Conservation (phyloP, 495 filamentous ascomycete species). For the Tuber magnatum region DNA sequence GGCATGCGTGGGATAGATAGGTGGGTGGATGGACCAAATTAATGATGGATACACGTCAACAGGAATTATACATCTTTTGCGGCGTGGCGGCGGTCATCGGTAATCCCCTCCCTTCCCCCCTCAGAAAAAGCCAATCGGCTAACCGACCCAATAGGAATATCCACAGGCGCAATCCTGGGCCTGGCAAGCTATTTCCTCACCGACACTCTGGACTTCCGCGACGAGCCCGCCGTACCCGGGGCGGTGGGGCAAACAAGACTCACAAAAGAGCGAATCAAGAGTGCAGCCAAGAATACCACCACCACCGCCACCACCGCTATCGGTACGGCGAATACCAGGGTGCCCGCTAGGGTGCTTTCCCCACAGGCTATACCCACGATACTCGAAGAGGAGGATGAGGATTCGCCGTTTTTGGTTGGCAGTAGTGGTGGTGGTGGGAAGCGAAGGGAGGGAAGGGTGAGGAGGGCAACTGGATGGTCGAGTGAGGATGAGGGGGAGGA, state of each 20-base stretch:
- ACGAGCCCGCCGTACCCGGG: conserved; percentile 1
- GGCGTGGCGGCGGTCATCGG: conserved; percentile 30
- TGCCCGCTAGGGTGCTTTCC: conserved; percentile 3
- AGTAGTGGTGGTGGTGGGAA: neutral
- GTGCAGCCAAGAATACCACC: neutral
- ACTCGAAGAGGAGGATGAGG: conserved; percentile 33
- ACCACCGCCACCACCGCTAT: conserved; percentile 8
- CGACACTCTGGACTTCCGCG: conserved; percentile 9
- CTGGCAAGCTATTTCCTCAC: conserved; percentile 17
- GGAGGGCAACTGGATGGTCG: neutral
- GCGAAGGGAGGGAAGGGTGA: conserved; percentile 6
- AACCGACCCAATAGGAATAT: conserved; percentile 9
- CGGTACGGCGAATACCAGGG: conserved; percentile 5
- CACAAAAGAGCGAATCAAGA: neutral
- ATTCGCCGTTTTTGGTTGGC: conserved; percentile 19
- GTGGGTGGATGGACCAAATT: neutral
- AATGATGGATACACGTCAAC: conserved; percentile 3
- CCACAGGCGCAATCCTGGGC: conserved; percentile 21
- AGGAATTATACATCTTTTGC: conserved; percentile 30
- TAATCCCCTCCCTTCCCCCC: neutral
- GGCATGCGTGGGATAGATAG: neutral
- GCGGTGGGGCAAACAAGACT: neutral
- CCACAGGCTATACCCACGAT: conserved; percentile 27
- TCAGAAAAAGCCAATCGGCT: neutral
- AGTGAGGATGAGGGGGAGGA: neutral